Evolutionary conservation across 75 land plant species (phyloP), one percentile per base, ranked within the genome.

Genomic region (Sequoiadendron giganteum): DNA sequence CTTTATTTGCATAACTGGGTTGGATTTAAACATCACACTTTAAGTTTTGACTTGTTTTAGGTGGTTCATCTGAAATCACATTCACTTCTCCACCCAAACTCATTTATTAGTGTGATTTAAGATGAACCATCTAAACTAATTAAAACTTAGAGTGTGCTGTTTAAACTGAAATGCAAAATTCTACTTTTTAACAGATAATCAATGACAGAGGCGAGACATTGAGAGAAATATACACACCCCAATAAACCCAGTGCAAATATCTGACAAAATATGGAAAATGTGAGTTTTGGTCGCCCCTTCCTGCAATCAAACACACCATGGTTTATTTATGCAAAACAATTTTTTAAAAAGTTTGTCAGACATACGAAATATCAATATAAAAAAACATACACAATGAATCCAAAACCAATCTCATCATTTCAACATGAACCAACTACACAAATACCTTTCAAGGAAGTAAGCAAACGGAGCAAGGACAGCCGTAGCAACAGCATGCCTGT

Each of bases 381-480:
- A 49, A 48, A 0, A 10, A 10, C 10, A 49, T 49, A 49, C 52
- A 49, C 9, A 49, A 11, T 1, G 1, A 49, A 10, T 49, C 11
- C 52, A 10, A 49, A 49, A 10, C 10, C 52, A 48, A 48, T 0
- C 0, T n/a, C n/a, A n/a, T n/a, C n/a, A n/a, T n/a, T n/a, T n/a
- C n/a, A n/a, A 0, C 38, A 36, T 36, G 38, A 36, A 36, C 13
- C 52, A 49, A 49, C 52, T 10, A 49, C 10, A 49, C 52, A 75
- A 11, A 75, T 25, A 95, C 97, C 95, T 94, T 77, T 95, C 96
- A 39, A 94, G 52, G 32, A 91, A 3, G 15, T 89, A 81, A 3
- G 93, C 95, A 58, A 95, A 93, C 32, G 97, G 97, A 6, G 93
- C 91, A 25, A 94, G 84, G 79, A 91, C 88, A 21, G 88, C 38